phyloP scores from a whole-genome alignment of 176 grass and related monocot species.

The Pontederia crassipes region DNA sequence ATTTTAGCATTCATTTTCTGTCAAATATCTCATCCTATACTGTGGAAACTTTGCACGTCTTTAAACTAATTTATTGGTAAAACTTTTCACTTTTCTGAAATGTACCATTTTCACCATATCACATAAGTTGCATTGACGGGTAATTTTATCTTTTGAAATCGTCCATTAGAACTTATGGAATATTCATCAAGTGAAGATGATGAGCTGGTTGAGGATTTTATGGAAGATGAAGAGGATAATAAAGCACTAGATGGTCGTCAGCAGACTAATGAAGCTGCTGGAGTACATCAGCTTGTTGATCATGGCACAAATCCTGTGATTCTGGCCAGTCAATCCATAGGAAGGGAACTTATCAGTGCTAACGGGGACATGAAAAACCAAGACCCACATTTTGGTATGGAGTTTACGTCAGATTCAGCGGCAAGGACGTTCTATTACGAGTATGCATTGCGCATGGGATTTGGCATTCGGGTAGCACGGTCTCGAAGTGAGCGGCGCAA shows the following conservation, averaged over 20 bases:
- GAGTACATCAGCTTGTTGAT: slow-evolving; percentile 18
- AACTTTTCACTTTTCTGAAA: too few relatives aligned
- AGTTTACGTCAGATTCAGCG: slow-evolving; percentile 63
- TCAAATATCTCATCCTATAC: too few relatives aligned
- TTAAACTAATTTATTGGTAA: too few relatives aligned
- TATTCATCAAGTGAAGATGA: slow-evolving; percentile 73
- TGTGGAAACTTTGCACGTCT: too few relatives aligned
- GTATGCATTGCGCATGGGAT: slow-evolving; percentile 51
- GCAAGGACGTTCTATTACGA: slow-evolving; percentile 64
- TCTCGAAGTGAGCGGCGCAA: slow-evolving; percentile 76
- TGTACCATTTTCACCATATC: too few relatives aligned
- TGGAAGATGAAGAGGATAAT: slow-evolving; percentile 45
- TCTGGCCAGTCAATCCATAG: slow-evolving; percentile 18
- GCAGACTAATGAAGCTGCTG: slow-evolving; percentile 1
- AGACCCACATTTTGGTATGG: slow-evolving; percentile 59
- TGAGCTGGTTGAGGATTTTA: slow-evolving; percentile 49
- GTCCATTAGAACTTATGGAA: slow-evolving; percentile 34
- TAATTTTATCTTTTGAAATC: too few relatives aligned
- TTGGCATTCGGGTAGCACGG: slow-evolving; percentile 83
- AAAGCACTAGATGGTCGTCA: slow-evolving; percentile 26
- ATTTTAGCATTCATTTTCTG: too few relatives aligned
- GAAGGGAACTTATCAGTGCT: slow-evolving; percentile 18
- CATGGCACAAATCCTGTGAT: slow-evolving; percentile 12
- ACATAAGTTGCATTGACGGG: too few relatives aligned
- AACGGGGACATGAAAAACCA: slow-evolving; percentile 31